Evolutionary conservation across 1,284 basidiomycete genomes (phyloP).

Genomic region (Ganoderma lucidum): DNA sequence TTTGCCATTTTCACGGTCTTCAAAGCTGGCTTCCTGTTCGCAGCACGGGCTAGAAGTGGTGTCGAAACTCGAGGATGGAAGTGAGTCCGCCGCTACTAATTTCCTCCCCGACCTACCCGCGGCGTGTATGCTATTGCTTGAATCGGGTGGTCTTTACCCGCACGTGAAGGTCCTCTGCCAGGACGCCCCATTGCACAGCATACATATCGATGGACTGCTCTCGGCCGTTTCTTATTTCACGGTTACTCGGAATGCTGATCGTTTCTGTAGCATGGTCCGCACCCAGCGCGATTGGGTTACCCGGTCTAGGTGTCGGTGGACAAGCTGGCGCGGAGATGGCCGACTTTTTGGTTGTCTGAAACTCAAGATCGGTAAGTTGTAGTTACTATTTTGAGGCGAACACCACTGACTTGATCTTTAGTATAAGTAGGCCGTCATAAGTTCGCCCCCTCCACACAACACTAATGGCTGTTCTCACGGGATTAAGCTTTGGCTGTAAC

Average conservation of each 20-base stretch:
- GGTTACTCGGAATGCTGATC: conserved; percentile 10
- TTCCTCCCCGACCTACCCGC: background rate
- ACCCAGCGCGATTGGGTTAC: conserved; percentile 95
- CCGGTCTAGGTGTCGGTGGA: conserved; percentile 89
- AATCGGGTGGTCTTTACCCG: background rate
- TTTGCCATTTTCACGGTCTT: conserved; percentile 87
- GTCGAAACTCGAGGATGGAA: conserved; percentile 85
- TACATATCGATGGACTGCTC: background rate
- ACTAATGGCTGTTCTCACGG: background rate
- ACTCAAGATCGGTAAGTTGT: conserved; percentile 72
- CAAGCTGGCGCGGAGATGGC: conserved; percentile 92
- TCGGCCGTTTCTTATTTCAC: background rate
- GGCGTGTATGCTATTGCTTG: conserved; percentile 5
- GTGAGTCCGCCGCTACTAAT: conserved; percentile 56
- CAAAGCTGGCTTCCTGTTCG: conserved; percentile 83
- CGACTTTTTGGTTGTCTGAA: conserved; percentile 94
- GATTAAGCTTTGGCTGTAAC: conserved; percentile 91
- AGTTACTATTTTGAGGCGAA: conserved; percentile 26
- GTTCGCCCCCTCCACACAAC: conserved; percentile 35
- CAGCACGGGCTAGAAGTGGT: conserved; percentile 87
- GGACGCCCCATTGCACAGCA: background rate
- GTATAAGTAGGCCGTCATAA: conserved; percentile 62
- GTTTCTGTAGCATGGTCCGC: conserved; percentile 82
- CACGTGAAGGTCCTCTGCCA: background rate
- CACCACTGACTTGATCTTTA: conserved; percentile 20